These are phyloP conservation scores for Clonostachys byssicola DNA, from an alignment of 2,329 filamentous ascomycete species.

Conservation along the genomic window DNA sequence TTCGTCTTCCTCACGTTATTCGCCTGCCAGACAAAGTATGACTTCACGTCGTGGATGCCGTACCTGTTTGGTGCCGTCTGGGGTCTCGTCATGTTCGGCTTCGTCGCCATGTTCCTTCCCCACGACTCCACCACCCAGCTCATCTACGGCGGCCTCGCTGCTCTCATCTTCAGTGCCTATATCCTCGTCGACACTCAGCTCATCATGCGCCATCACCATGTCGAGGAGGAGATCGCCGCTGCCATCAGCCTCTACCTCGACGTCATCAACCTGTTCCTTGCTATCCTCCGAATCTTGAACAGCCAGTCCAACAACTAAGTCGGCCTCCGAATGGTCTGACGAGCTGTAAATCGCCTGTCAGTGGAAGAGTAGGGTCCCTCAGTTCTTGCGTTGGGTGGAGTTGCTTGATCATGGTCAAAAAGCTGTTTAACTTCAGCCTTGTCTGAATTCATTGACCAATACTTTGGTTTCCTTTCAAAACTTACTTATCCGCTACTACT, in stretches of 20 bases:
- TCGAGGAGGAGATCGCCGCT: constrained; percentile 96
- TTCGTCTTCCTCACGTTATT: constrained; percentile 80
- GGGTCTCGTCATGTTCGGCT: constrained; percentile 87
- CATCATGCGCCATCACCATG: constrained; percentile 91
- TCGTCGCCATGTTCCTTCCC: constrained; percentile 89
- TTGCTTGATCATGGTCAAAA: too few species aligned
- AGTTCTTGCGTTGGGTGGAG: too few species aligned
- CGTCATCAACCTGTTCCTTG: constrained; percentile 94
- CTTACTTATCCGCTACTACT: too few species aligned
- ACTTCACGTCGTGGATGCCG: constrained; percentile 96
- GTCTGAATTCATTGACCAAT: too few species aligned
- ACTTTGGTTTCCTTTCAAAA: too few species aligned
- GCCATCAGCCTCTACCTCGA: constrained; percentile 94
- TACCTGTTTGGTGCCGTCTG: constrained; percentile 90
- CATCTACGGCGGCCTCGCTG: constrained; percentile 75
- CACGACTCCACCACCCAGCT: constrained; percentile 78
- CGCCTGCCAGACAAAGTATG: constrained; percentile 96
- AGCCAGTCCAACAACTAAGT: constrained; percentile 86
- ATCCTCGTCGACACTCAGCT: constrained; percentile 96
- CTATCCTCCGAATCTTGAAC: constrained; percentile 93
- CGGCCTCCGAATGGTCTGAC: too few species aligned
- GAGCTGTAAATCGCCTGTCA: too few species aligned
- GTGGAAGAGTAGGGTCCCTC: too few species aligned
- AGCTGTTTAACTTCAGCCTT: too few species aligned
- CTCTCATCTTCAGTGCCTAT: constrained; percentile 89